Conservation (phyloP, 129 eudicot species). For the Chrysanthemum lavandulifolium region DNA sequence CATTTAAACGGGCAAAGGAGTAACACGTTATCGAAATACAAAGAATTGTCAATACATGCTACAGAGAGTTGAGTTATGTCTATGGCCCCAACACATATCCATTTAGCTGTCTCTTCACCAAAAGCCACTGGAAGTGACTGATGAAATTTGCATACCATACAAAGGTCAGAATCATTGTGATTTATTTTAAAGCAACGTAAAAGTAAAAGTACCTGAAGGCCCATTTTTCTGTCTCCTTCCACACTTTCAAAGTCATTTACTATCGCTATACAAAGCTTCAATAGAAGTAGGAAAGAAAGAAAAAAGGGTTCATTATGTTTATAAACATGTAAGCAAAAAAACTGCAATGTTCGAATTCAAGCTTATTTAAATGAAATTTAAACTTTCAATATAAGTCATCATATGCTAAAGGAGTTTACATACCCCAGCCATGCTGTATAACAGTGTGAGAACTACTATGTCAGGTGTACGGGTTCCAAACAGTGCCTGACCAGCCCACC, state of each 20-base stretch:
- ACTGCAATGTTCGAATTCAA: neutral
- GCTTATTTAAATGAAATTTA: conserved; percentile 13
- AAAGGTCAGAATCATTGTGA: conserved; percentile 16
- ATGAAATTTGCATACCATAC: conserved; percentile 27
- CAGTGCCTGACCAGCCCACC: conserved; percentile 99
- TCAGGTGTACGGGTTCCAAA: conserved; percentile 94
- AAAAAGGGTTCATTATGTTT: conserved; percentile 4
- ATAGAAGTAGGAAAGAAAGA: conserved; percentile 17
- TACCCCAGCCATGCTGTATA: conserved; percentile 98
- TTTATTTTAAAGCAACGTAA: conserved; percentile 8
- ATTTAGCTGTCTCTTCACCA: conserved; percentile 90
- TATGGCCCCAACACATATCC: conserved; percentile 98
- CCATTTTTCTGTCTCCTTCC: conserved; percentile 94
- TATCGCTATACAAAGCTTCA: conserved; percentile 90
- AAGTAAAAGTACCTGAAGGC: conserved; percentile 63
- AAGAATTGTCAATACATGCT: conserved; percentile 53
- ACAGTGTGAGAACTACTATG: conserved; percentile 76
- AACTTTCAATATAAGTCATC: neutral
- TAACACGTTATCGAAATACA: neutral
- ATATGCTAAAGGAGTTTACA: conserved; percentile 20
- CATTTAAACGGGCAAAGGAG: conserved; percentile 4
- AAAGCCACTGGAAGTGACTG: conserved; percentile 98
- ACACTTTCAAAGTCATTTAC: conserved; percentile 95
- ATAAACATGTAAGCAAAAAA: neutral
- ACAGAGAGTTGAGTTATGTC: conserved; percentile 90